A percentile compares a stretch with the other conserved stretches of the same genome.
phyloP scores from a whole-genome alignment of 768 basidiomycete species.

The Mycena rosella region DNA sequence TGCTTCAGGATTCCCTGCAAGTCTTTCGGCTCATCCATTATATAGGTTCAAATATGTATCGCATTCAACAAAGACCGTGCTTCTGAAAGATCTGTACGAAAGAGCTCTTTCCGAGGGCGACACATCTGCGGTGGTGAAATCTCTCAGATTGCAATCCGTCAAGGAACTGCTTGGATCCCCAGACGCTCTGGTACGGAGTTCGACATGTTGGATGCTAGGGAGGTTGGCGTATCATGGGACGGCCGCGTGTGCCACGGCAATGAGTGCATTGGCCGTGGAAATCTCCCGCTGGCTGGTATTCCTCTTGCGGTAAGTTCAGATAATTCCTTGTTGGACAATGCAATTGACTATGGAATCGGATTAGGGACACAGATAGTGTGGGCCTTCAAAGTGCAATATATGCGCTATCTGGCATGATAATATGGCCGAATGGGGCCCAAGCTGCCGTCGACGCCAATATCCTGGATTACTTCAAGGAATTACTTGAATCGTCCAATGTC shows the following conservation, averaged over 20 bases:
- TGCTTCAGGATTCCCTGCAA: no score
- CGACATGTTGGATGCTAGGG: neutral
- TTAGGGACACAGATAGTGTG: no score
- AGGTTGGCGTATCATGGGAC: neutral
- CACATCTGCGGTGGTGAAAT: neutral
- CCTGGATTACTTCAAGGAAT: no score
- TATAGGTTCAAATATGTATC: neutral
- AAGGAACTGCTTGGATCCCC: neutral
- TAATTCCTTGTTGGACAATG: no score
- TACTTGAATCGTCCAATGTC: no score
- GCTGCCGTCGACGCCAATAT: no score
- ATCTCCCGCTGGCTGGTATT: neutral
- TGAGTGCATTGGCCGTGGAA: neutral
- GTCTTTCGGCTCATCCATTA: no score
- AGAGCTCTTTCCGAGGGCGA: neutral
- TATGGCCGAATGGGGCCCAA: no score
- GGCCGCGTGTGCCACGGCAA: neutral
- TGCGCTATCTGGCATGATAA: no score
- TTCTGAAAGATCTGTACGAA: neutral
- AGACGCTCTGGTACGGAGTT: neutral
- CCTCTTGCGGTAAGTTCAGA: neutral
- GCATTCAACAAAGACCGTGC: neutral
- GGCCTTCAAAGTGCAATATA: no score
- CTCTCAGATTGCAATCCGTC: neutral
- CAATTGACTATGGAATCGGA: no score